Conservation (phyloP, 192 early-diverging fungal genomes). For the Coemansia nantahalensis region DNA sequence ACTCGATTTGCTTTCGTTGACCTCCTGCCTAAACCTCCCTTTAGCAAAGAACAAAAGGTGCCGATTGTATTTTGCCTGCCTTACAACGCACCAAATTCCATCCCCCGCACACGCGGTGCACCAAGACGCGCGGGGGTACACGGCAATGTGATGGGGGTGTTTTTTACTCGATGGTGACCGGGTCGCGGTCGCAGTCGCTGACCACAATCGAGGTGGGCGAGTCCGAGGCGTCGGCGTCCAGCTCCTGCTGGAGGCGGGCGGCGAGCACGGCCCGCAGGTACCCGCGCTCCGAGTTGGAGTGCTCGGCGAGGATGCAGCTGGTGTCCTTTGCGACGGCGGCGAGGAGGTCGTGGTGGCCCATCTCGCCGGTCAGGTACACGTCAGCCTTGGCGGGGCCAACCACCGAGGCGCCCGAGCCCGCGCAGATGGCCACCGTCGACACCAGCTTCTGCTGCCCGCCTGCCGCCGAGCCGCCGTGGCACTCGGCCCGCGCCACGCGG, state of each 20-base stretch:
- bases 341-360: slow-evolving; percentile 94
- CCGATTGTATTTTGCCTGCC: no score
- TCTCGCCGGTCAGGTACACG: slow-evolving; percentile 90
- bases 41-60: no score
- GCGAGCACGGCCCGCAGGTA: slow-evolving; percentile 68
- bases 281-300: slow-evolving; percentile 90
- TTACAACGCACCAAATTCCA: no score
- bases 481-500: slow-evolving; percentile 67
- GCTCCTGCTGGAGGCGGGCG: slow-evolving; percentile 56
- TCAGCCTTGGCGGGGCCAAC: slow-evolving; percentile 62
- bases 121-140: no score
- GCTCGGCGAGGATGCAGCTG: slow-evolving; percentile 86
- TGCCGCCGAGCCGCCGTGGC: slow-evolving; percentile 35
- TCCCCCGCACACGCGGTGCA: no score
- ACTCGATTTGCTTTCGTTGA: no score
- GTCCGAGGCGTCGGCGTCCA: slow-evolving; percentile 34
- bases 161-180: slow-evolving; percentile 59
- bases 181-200: slow-evolving; percentile 76
- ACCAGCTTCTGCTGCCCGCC: slow-evolving; percentile 48
- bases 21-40: no score
- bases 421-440: slow-evolving; percentile 83
- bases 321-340: slow-evolving; percentile 71
- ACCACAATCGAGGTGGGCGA: slow-evolving; percentile 62
- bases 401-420: slow-evolving; percentile 79
- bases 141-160: no score